These are phyloP conservation scores for Botrytis aclada DNA, from an alignment of 2,329 filamentous ascomycete genomes.

Conservation along the genomic window DNA sequence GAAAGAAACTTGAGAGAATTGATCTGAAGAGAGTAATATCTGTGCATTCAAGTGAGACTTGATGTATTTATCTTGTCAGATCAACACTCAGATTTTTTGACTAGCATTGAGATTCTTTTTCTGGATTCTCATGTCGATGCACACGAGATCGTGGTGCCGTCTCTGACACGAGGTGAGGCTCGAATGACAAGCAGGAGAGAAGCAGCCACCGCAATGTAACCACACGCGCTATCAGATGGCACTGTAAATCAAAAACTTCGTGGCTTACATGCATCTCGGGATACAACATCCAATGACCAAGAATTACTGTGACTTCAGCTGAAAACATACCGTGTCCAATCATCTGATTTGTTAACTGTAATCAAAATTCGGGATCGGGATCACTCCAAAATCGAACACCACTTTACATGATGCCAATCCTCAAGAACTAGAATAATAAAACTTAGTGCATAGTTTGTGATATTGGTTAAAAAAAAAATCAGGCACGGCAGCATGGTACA, in stretches of 20 bases:
- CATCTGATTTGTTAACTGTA: background rate
- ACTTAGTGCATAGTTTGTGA: background rate
- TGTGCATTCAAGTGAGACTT: constrained; percentile 5
- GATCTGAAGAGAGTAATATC: constrained; percentile 19
- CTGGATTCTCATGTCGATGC: background rate
- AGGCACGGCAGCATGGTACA: constrained; percentile 10
- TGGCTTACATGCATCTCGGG: constrained; percentile 3
- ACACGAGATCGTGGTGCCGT: constrained; percentile 7
- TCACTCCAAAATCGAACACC: background rate
- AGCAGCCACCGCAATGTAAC: background rate
- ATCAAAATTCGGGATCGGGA: background rate
- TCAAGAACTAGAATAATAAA: constrained; percentile 2
- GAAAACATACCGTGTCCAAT: background rate
- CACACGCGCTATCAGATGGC: background rate
- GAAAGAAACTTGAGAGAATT: constrained; percentile 12
- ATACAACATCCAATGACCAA: background rate
- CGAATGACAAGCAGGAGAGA: background rate
- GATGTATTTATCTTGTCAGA: constrained; percentile 17
- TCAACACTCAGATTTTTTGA: background rate
- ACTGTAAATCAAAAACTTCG: background rate
- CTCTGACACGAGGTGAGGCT: constrained; percentile 18
- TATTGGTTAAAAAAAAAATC: background rate
- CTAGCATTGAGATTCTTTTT: background rate
- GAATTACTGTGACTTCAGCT: background rate
- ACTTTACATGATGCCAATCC: background rate